These are phyloP conservation scores for Umbilicus rupestris DNA, from an alignment of 164 flowering plant genomes.

Conservation along the genomic window DNA sequence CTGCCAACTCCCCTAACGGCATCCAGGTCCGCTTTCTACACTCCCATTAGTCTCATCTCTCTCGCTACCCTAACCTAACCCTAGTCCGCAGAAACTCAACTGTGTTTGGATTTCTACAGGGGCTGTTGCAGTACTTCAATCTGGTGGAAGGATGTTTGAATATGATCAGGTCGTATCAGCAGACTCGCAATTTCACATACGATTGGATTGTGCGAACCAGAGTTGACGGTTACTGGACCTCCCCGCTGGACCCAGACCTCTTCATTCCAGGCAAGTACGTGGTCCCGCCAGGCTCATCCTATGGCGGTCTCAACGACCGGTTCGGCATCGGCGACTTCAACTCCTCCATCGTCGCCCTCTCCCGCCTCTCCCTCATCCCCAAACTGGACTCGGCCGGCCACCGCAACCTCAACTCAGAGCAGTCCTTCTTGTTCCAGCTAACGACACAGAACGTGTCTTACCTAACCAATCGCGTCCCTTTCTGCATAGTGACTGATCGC, in stretches of 20 bases:
- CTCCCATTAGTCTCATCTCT: too few species aligned
- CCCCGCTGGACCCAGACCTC: slow-evolving; percentile 41
- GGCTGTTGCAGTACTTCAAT: slow-evolving; percentile 72
- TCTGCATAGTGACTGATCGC: slow-evolving; percentile 70
- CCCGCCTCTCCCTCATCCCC: slow-evolving; percentile 74
- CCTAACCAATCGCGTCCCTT: slow-evolving; percentile 41
- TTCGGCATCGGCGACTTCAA: slow-evolving; percentile 69
- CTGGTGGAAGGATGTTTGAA: slow-evolving; percentile 81
- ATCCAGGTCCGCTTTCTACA: too few species aligned
- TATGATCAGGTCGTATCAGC: slow-evolving; percentile 46
- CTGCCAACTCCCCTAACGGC: slow-evolving; percentile 68
- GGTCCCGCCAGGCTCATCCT: slow-evolving; percentile 69
- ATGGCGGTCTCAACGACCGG: slow-evolving; percentile 82
- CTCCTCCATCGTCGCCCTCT: slow-evolving; percentile 61
- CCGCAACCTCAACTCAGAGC: slow-evolving; percentile 67
- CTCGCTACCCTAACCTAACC: too few species aligned
- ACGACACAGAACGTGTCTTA: slow-evolving; percentile 27
- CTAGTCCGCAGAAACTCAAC: background rate
- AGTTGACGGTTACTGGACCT: slow-evolving; percentile 82
- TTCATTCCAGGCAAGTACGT: slow-evolving; percentile 52
- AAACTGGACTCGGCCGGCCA: slow-evolving; percentile 44
- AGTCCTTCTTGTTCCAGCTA: slow-evolving; percentile 75
- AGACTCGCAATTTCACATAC: slow-evolving; percentile 48
- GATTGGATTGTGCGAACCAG: slow-evolving; percentile 94
- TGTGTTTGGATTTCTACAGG: too few species aligned